Base-by-base conservation (phyloP, 2,329 filamentous ascomycete species). In the Curvularia eragrostidis region DNA sequence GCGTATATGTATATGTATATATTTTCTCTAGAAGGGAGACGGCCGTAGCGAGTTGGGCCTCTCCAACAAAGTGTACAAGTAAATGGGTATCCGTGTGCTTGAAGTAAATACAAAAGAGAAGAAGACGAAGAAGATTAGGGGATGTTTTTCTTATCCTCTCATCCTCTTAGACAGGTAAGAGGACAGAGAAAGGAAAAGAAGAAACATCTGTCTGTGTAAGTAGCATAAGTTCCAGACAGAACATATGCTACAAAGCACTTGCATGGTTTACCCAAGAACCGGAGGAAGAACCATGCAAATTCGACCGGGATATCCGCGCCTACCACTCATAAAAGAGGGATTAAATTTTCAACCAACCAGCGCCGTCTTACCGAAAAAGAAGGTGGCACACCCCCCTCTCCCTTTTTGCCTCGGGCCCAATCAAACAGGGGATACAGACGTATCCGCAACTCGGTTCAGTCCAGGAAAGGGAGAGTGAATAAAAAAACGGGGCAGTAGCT, bases 81-180 rank as follows among this genome's bases (percentile, higher is more conserved):
- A 23, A 26, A 36, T 49, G 47, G 47, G 47, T 49, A 49, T 49
- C 47, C n/a, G 34, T 49, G 47, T 49, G 38, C 34, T 39, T 38
- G 15, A 48, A 49, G n/a, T n/a, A 49, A 39, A 38, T 12, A 39
- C 1, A 15, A 39, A 13, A 30, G 13, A 48, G 28, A 48, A 38
- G 8, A 13, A 47, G 6, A 24, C 24, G 24, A 13, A 36, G 34
- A 36, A 36, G 34, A 36, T 36, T 36, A 15, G 15, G 10, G 19
- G 7, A 21, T 13, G 28, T 2, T 7, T n/a, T 23, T 24, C 18
- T 32, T 3, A 13, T 5, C 26, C 15, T 32, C 34, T 28, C 23
- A 8, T n/a, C 23, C 18, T 49, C 13, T 15, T 19, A 24, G 36
- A n/a, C n/a, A n/a, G n/a, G n/a, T n/a, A n/a, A n/a, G n/a, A n/a